Percentiles rank a stretch among this genome's conserved stretches.
Conservation (phyloP, 164 flowering plant species). For the Annona squamosa region DNA sequence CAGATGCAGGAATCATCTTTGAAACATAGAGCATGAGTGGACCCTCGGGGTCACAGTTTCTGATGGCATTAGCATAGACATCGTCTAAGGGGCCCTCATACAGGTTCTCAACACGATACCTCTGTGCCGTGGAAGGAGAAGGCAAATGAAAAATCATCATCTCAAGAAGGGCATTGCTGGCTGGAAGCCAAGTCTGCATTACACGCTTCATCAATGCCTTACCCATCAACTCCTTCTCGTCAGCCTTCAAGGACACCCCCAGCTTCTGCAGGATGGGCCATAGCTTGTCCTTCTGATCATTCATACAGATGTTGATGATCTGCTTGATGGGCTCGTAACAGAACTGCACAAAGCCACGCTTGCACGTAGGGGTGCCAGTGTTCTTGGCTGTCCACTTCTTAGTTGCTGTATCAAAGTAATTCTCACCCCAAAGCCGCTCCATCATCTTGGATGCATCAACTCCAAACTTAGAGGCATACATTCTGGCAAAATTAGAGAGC, state of each 20-base stretch:
- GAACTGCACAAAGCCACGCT: slow-evolving; percentile 25
- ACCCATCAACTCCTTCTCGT: slow-evolving; percentile 25
- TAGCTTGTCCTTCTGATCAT: slow-evolving; percentile 26
- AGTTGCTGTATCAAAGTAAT: slow-evolving; percentile 23
- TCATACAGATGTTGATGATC: slow-evolving; percentile 26
- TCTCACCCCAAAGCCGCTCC: slow-evolving; percentile 30
- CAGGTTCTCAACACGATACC: slow-evolving; percentile 25
- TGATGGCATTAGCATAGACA: slow-evolving; percentile 26
- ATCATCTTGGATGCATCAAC: slow-evolving; percentile 21
- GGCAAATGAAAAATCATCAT: slow-evolving; percentile 31
- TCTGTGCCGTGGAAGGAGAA: slow-evolving; percentile 22
- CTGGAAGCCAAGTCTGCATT: slow-evolving; percentile 30
- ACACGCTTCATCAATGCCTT: slow-evolving; percentile 30
- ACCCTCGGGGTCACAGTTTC: slow-evolving; percentile 30
- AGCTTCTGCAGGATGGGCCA: slow-evolving; percentile 28
- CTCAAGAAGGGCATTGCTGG: slow-evolving; percentile 24
- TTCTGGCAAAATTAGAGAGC: slow-evolving; percentile 23
- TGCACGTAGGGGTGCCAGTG: slow-evolving; percentile 21
- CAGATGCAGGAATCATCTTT: slow-evolving; percentile 34
- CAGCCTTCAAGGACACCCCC: slow-evolving; percentile 24
- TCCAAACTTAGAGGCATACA: slow-evolving; percentile 26
- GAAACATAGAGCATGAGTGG: slow-evolving; percentile 32
- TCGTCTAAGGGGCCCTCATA: slow-evolving; percentile 29
- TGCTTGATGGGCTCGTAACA: slow-evolving; percentile 27
- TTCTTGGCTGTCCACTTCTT: slow-evolving; percentile 25